Evolutionary conservation across 2,329 filamentous ascomycete species (phyloP).

Genomic region (Xylaria hypoxylon): DNA sequence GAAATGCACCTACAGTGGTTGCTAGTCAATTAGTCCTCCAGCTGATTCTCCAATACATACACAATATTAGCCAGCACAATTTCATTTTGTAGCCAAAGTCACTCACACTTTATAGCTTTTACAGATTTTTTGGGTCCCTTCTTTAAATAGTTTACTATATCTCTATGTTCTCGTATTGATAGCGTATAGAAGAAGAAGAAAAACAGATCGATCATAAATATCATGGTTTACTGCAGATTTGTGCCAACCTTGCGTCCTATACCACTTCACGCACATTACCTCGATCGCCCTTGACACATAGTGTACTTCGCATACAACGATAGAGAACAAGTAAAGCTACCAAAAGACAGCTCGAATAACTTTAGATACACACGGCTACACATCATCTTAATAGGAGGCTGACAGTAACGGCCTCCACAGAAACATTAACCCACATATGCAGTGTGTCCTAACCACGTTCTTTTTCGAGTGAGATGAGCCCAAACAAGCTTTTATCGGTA

Average conservation of each 20-base stretch:
- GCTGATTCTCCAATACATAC: too few species aligned
- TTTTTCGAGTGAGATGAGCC: neutral
- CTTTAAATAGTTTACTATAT: too few species aligned
- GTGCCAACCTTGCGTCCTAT: neutral
- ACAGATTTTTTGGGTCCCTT: too few species aligned
- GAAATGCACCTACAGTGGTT: too few species aligned
- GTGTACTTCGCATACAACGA: neutral
- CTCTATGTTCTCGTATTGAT: too few species aligned
- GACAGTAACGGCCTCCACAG: neutral
- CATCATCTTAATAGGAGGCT: neutral
- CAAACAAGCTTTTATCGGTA: slow-evolving; percentile 40
- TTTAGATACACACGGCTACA: neutral
- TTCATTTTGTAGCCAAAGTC: too few species aligned
- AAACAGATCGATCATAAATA: neutral
- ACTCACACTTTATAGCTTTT: too few species aligned
- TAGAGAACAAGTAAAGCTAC: neutral
- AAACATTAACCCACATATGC: slow-evolving; percentile 2
- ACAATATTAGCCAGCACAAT: too few species aligned
- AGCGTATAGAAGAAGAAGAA: too few species aligned
- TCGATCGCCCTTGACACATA: neutral
- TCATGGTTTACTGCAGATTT: neutral
- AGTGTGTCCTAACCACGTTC: slow-evolving; percentile 4
- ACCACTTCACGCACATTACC: neutral
- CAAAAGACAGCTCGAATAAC: neutral
- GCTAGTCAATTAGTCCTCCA: too few species aligned